These are phyloP conservation scores for Carallia pectinifolia DNA, from an alignment of 345 rosid species.

Conservation along the genomic window DNA sequence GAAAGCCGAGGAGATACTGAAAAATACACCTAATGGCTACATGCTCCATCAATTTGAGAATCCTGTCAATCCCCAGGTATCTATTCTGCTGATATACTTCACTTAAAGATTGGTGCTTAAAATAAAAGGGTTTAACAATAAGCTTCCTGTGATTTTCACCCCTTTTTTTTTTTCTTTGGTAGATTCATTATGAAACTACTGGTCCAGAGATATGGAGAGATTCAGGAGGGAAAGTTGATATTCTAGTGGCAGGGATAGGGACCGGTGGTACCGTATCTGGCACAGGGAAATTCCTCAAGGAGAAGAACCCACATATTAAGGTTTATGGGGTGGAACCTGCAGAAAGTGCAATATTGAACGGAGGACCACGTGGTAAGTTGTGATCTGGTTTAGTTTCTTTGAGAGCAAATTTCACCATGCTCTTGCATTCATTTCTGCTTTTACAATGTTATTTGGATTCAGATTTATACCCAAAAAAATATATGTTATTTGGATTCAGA, in stretches of 20 bases:
- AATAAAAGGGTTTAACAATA: neutral
- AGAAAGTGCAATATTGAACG: constrained; percentile 30
- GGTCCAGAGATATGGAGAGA: constrained; percentile 30
- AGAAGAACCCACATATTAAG: constrained; percentile 23
- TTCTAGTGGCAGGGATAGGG: constrained; percentile 23
- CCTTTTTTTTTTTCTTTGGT: too few relatives aligned
- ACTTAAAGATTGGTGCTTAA: neutral
- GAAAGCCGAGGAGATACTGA: constrained; percentile 18
- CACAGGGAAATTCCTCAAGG: constrained; percentile 27
- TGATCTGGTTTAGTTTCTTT: neutral
- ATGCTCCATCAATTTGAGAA: constrained; percentile 25
- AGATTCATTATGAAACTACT: constrained; percentile 30
- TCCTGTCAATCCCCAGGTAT: constrained; percentile 23
- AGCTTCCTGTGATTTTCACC: neutral
- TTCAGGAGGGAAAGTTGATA: constrained; percentile 21
- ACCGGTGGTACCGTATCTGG: constrained; percentile 30
- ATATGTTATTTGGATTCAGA: too few relatives aligned
- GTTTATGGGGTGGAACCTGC: constrained; percentile 35
- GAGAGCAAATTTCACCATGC: neutral
- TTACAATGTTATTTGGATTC: too few relatives aligned
- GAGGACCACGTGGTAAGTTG: constrained; percentile 23
- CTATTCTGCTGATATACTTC: neutral
- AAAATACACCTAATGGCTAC: constrained; percentile 25
- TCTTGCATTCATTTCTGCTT: neutral
- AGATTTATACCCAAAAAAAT: too few relatives aligned